These are phyloP conservation scores for Hyaloscypha hepaticicola DNA, from an alignment of 495 filamentous ascomycete genomes.

Conservation along the genomic window DNA sequence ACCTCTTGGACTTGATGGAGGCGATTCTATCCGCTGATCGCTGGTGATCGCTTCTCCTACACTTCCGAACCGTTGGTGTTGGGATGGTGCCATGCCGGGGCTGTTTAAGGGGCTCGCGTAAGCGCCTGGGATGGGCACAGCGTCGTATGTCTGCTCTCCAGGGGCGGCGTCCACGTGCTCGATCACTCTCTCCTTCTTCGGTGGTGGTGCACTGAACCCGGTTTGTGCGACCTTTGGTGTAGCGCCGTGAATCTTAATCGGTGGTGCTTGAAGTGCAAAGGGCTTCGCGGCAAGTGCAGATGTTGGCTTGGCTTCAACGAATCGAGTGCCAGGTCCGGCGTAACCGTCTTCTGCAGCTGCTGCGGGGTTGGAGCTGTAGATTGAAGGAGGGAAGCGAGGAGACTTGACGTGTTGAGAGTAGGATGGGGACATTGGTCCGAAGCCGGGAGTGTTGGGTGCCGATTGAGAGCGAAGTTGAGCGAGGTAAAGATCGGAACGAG, in stretches of 20 bases:
- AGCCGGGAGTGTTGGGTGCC: conserved; percentile 90
- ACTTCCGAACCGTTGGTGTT: conserved; percentile 28
- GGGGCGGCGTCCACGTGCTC: conserved; percentile 53
- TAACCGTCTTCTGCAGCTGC: conserved; percentile 44
- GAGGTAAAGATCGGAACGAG: conserved; percentile 91
- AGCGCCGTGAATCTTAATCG: conserved; percentile 70
- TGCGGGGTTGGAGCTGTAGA: conserved; percentile 37
- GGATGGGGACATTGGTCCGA: conserved; percentile 50
- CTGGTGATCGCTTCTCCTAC: conserved; percentile 40
- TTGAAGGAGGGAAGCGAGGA: conserved; percentile 50
- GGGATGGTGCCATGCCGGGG: conserved; percentile 19
- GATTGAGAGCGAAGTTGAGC: conserved; percentile 91
- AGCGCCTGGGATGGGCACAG: conserved; percentile 66
- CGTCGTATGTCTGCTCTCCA: conserved; percentile 64
- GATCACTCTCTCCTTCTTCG: conserved; percentile 28
- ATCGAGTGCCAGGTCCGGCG: conserved; percentile 36
- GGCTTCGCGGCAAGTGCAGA: conserved; percentile 47
- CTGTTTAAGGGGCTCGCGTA: conserved; percentile 40
- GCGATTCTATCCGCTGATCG: conserved; percentile 39
- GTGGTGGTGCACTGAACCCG: conserved; percentile 29
- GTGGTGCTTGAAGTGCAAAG: conserved; percentile 84
- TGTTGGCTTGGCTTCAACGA: conserved; percentile 49
- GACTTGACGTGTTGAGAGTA: conserved; percentile 49
- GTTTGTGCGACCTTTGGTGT: conserved; percentile 41
- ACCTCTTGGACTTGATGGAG: conserved; percentile 38